phyloP scores from a whole-genome alignment of 139 green algal genomes.

The Desmodesmus armatus region DNA sequence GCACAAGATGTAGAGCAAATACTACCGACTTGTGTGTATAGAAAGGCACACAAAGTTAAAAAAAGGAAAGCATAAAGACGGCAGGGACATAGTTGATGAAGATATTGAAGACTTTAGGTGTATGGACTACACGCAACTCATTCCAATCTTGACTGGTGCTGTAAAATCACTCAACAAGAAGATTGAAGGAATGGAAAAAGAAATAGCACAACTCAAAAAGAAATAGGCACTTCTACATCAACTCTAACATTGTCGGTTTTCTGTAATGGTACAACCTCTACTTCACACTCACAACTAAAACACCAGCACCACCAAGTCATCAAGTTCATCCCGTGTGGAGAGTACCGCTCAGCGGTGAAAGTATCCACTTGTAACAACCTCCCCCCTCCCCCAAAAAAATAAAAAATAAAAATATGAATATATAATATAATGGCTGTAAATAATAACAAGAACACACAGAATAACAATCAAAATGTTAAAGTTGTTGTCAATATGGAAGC shows the following conservation, averaged over 20 bases:
- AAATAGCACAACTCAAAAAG: not conserved
- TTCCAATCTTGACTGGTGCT: not conserved
- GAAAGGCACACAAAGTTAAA: not conserved
- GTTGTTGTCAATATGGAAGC: not conserved
- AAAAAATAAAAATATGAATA: constrained; percentile 1
- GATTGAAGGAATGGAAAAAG: not conserved
- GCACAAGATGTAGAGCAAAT: not conserved
- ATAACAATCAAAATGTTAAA: not conserved
- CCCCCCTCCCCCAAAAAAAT: too few species aligned
- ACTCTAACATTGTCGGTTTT: not conserved
- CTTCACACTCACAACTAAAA: not conserved
- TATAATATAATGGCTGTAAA: not conserved
- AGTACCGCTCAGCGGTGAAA: too few species aligned
- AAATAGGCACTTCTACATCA: not conserved
- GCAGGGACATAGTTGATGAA: not conserved
- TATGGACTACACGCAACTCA: not conserved
- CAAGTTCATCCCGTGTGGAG: too few species aligned
- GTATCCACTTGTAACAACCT: too few species aligned
- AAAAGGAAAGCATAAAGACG: too few species aligned
- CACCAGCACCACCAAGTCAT: not conserved
- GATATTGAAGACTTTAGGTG: not conserved
- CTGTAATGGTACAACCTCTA: not conserved
- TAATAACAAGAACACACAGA: not conserved
- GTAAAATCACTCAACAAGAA: not conserved
- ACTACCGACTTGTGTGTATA: not conserved